Evolutionary conservation across 129 eudicot genomes (phyloP).

Genomic region (Ambrosia trifida): DNA sequence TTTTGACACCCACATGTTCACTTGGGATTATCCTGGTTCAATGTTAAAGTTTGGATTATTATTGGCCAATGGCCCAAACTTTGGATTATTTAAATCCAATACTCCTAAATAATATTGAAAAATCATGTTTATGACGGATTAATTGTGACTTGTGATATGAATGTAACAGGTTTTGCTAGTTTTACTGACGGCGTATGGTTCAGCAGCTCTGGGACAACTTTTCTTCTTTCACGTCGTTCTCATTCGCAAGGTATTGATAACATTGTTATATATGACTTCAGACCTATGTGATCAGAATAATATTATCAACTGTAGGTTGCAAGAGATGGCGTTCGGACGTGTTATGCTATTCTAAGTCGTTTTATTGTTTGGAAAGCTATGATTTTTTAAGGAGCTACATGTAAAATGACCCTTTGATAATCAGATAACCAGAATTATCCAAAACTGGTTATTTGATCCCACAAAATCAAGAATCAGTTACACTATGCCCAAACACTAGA

Average conservation of each 20-base stretch:
- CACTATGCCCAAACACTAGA: not conserved
- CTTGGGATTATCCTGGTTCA: no score
- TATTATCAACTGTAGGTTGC: not conserved
- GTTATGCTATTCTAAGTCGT: not conserved
- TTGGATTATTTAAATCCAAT: no score
- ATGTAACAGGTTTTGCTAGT: slow-evolving; percentile 61
- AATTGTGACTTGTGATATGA: not conserved
- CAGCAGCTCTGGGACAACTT: slow-evolving; percentile 95
- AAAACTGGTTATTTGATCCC: not conserved
- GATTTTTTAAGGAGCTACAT: not conserved
- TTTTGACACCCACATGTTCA: no score
- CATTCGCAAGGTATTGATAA: slow-evolving; percentile 70
- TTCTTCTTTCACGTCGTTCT: slow-evolving; percentile 93
- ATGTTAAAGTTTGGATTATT: no score
- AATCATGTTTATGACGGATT: not conserved
- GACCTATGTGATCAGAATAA: not conserved
- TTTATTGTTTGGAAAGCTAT: not conserved
- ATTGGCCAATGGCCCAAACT: no score
- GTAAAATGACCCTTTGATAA: not conserved
- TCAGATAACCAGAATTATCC: not conserved
- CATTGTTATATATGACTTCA: not conserved
- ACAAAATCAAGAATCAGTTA: not conserved
- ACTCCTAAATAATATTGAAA: not conserved
- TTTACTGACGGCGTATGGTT: slow-evolving; percentile 61
- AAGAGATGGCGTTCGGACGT: not conserved